These are phyloP conservation scores for Trichoderma breve DNA, from an alignment of 2,329 filamentous ascomycete genomes.

Conservation along the genomic window DNA sequence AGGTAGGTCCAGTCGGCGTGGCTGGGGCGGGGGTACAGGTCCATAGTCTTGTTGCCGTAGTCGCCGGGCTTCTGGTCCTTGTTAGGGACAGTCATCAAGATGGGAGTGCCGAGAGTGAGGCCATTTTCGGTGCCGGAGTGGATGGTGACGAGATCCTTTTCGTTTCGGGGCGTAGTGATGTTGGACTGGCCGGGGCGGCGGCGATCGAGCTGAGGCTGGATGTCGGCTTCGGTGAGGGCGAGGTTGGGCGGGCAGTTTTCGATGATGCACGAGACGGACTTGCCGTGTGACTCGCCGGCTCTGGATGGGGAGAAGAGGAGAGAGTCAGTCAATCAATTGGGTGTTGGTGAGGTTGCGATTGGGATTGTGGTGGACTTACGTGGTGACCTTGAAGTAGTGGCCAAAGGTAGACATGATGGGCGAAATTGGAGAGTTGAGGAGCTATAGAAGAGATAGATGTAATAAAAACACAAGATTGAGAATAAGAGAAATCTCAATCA, in stretches of 20 bases:
- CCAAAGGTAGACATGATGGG: conserved; percentile 80
- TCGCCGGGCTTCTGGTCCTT: conserved; percentile 98
- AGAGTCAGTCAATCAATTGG: neutral
- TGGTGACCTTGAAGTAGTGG: conserved; percentile 76
- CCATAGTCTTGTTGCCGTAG: conserved; percentile 87
- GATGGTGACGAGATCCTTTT: neutral
- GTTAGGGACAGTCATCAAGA: conserved; percentile 82
- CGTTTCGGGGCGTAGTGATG: neutral
- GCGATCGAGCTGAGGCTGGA: neutral
- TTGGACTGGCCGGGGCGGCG: conserved; percentile 37
- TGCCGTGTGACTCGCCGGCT: conserved; percentile 73
- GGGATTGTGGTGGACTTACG: conserved; percentile 50
- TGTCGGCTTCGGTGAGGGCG: neutral
- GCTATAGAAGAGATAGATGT: neutral
- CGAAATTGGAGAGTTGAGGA: neutral
- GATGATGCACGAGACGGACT: conserved; percentile 90
- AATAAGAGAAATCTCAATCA: neutral
- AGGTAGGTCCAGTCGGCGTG: conserved; percentile 98
- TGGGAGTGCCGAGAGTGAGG: conserved; percentile 76
- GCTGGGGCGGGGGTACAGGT: conserved; percentile 83
- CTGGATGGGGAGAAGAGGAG: conserved; percentile 27
- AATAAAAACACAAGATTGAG: neutral
- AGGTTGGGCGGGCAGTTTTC: conserved; percentile 89
- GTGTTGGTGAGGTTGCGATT: neutral
- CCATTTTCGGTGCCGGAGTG: conserved; percentile 69